phyloP scores from a whole-genome alignment of 179 eudicot species.

The Sideroxylon spinosum region DNA sequence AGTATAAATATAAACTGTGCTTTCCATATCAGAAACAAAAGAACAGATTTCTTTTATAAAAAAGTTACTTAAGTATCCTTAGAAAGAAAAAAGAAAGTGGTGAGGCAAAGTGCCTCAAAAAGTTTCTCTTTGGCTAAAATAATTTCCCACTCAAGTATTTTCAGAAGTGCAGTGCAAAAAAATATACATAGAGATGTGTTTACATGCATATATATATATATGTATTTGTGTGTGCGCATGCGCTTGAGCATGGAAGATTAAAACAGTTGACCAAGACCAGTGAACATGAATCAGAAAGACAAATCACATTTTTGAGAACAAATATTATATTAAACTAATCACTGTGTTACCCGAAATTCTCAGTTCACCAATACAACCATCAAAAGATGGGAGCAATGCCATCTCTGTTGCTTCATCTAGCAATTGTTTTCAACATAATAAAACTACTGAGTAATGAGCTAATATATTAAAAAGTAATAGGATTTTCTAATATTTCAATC shows the following conservation, averaged over 20 bases:
- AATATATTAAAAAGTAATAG: not conserved
- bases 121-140: not conserved
- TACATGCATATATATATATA: not conserved
- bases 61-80: not conserved
- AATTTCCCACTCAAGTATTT: not conserved
- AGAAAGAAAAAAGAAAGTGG: conserved; percentile 8
- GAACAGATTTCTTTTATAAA: not conserved
- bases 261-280: not conserved
- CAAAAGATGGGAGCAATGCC: conserved; percentile 65
- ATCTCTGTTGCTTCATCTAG: conserved; percentile 82
- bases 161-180: not conserved
- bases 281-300: not conserved
- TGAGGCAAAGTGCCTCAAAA: not conserved
- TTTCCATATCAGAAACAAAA: conserved; percentile 8
- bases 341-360: conserved; percentile 53
- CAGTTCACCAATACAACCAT: conserved; percentile 55
- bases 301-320: not conserved
- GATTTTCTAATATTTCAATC: not conserved
- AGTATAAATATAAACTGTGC: not conserved
- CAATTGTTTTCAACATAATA: conserved; percentile 54
- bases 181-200: not conserved
- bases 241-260: not conserved
- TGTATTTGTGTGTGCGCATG: not conserved
- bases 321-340: not conserved
- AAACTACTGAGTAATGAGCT: conserved; percentile 11